Evolutionary conservation across 1,139 yeast genomes (phyloP), one percentile per base, ranked within the genome.

Genomic region (Kluyveromyces sp.): DNA sequence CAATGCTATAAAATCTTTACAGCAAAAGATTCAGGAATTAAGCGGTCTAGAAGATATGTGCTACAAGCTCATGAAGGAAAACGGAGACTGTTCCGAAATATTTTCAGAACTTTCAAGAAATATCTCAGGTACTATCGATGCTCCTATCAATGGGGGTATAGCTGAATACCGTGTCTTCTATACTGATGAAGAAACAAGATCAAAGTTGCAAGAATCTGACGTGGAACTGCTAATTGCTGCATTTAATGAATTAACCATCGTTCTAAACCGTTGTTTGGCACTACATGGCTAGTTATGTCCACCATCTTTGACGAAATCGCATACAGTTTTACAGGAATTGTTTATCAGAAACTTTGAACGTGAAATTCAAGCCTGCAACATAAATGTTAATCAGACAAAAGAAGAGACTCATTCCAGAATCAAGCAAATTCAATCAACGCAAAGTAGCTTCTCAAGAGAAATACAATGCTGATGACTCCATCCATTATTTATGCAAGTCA

Each of bases 101-200:
- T 76, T 84, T 65, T 74, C 76, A 60, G 89, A 82, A 61, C 72
- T 88, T 49, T 84, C 92, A 7, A 74, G 95, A 66, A 82, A 81
- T 55, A 71, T 88, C 46, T 78, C 92, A 0, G 96, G 96, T 42
- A 86, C 96, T 0, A 92, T 88, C 48, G 95, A 88, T 61, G 81
- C 96, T 0, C 96, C 96, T 4, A 94, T 88, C 7, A 88, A 88
- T 63, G 96, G 96, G 35, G 96, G 96, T 48, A 87, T 88, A 53
- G 87, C 88, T 4, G 88, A 85, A 59, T 88, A 85, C 67, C 75
- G 92, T 50, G 76, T 77, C 2, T 86, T 88, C 65, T 77, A 85
- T 58, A 69, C 66, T 35, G 40, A 39, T 5, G 75, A 74, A 49
- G 63, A 60, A 4, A 39, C 39, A 2, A 75, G 74, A 49, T 64